These are phyloP conservation scores for Rhizopogon vesiculosus DNA, from an alignment of 768 basidiomycete species.

Conservation along the genomic window DNA sequence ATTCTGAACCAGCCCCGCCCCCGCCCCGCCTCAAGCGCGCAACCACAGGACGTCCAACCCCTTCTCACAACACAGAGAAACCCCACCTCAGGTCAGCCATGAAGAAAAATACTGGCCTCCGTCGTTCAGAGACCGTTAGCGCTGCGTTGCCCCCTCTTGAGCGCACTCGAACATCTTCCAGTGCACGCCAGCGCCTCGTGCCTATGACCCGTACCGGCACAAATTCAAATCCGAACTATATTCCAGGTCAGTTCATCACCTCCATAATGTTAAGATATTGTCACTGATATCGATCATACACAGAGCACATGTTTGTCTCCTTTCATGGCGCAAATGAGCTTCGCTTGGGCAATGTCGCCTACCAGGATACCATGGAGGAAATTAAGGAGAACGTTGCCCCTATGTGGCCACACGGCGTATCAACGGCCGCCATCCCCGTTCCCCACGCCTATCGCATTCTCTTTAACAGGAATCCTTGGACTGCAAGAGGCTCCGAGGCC, in stretches of 20 bases:
- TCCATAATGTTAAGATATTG: slow-evolving; percentile 2
- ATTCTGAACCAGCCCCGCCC: slow-evolving; percentile 13
- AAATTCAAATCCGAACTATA: slow-evolving; percentile 30
- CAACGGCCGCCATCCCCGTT: slow-evolving; percentile 25
- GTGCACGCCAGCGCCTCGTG: slow-evolving; percentile 24
- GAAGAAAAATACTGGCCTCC: slow-evolving; percentile 38
- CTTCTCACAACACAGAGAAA: slow-evolving; percentile 16
- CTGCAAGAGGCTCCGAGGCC: slow-evolving; percentile 47
- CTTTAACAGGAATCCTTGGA: slow-evolving; percentile 69
- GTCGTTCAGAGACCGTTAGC: slow-evolving; percentile 19
- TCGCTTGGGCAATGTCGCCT: slow-evolving; percentile 36
- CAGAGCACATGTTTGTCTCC: slow-evolving; percentile 72
- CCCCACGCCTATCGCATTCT: slow-evolving; percentile 49
- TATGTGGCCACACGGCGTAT: slow-evolving; percentile 66
- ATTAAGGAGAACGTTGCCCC: slow-evolving; percentile 52
- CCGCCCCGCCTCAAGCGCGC: slow-evolving; percentile 31
- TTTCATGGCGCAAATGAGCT: slow-evolving; percentile 65
- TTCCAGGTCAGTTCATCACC: slow-evolving; percentile 19
- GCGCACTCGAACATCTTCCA: slow-evolving; percentile 41
- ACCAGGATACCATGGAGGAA: slow-evolving; percentile 56
- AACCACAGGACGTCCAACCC: slow-evolving; percentile 20
- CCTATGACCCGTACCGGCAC: slow-evolving; percentile 30
- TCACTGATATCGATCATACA: neutral
- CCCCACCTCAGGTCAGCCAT: slow-evolving; percentile 53
- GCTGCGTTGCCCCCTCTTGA: slow-evolving; percentile 19